These are phyloP conservation scores for Podospora anserina DNA, from an alignment of 495 filamentous ascomycete genomes.

Conservation along the genomic window DNA sequence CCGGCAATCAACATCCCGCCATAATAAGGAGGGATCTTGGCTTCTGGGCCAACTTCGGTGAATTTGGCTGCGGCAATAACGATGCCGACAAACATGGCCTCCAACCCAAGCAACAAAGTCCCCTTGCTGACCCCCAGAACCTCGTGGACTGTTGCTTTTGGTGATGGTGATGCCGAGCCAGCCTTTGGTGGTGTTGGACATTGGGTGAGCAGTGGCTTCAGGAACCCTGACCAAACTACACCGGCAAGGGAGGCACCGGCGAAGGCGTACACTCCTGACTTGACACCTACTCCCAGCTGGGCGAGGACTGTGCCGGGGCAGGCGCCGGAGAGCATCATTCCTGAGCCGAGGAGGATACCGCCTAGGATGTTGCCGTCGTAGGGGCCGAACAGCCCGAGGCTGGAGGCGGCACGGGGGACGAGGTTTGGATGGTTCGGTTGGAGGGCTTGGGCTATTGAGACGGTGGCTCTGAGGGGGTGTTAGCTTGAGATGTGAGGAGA, in stretches of 20 bases:
- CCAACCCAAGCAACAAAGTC: constrained; percentile 30
- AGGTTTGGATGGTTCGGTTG: constrained; percentile 27
- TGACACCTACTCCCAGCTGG: constrained; percentile 49
- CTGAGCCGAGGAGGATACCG: constrained; percentile 50
- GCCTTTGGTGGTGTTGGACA: not conserved
- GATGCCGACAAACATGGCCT: constrained; percentile 28
- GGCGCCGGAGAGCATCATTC: constrained; percentile 54
- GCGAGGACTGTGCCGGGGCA: constrained; percentile 57
- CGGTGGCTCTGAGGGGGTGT: not conserved
- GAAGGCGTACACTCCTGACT: constrained; percentile 42
- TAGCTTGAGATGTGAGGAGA: not conserved
- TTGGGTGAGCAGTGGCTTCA: constrained; percentile 23
- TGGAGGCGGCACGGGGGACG: constrained; percentile 34
- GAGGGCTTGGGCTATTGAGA: not conserved
- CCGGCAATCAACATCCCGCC: constrained; percentile 51
- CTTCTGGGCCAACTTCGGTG: constrained; percentile 26
- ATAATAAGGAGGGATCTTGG: constrained; percentile 36
- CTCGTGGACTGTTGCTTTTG: constrained; percentile 32
- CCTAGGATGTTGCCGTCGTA: constrained; percentile 58
- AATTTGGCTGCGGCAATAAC: constrained; percentile 30
- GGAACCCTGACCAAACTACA: constrained; percentile 36
- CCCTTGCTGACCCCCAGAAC: constrained; percentile 30
- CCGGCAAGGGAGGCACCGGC: constrained; percentile 45
- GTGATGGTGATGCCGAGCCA: constrained; percentile 9
- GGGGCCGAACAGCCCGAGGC: constrained; percentile 38